Evolutionary conservation across 2,329 filamentous ascomycete genomes (phyloP).

Genomic region (Fusarium pseudograminearum): DNA sequence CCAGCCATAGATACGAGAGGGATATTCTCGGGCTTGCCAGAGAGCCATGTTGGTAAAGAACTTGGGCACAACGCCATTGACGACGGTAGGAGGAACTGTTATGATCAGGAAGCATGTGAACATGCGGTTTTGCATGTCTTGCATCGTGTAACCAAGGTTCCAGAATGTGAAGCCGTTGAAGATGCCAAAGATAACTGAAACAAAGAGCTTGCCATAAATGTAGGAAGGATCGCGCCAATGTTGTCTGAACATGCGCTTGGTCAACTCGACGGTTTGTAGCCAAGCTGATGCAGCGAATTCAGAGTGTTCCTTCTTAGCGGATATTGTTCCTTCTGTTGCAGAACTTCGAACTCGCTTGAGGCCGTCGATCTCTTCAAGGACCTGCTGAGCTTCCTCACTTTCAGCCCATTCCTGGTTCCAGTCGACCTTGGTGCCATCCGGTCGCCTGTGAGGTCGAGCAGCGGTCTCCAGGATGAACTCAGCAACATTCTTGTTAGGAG

Average conservation of each 20-base stretch:
- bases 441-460: constrained; percentile 51
- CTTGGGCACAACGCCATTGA: constrained; percentile 81
- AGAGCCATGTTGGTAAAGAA: constrained; percentile 79
- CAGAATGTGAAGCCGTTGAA: constrained; percentile 87
- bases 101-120: constrained; percentile 77
- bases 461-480: constrained; percentile 63
- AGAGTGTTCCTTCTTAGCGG: constrained; percentile 39
- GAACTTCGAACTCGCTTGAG: constrained; percentile 39
- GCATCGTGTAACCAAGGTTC: constrained; percentile 72
- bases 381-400: constrained; percentile 69
- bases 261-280: constrained; percentile 74
- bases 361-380: constrained; percentile 71
- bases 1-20: constrained; percentile 82
- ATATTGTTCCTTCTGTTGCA: constrained; percentile 23
- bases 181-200: constrained; percentile 76
- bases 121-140: constrained; percentile 81
- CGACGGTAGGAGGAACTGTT: constrained; percentile 73
- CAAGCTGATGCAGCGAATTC: constrained; percentile 76
- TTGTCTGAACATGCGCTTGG: constrained; percentile 76
- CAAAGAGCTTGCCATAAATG: constrained; percentile 81
- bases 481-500: constrained; percentile 64
- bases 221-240: constrained; percentile 84
- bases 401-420: constrained; percentile 82
- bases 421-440: constrained; percentile 62
- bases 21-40: constrained; percentile 80